Evolutionary conservation across 164 flowering plant genomes (phyloP).

Genomic region (Taxillus chinensis): DNA sequence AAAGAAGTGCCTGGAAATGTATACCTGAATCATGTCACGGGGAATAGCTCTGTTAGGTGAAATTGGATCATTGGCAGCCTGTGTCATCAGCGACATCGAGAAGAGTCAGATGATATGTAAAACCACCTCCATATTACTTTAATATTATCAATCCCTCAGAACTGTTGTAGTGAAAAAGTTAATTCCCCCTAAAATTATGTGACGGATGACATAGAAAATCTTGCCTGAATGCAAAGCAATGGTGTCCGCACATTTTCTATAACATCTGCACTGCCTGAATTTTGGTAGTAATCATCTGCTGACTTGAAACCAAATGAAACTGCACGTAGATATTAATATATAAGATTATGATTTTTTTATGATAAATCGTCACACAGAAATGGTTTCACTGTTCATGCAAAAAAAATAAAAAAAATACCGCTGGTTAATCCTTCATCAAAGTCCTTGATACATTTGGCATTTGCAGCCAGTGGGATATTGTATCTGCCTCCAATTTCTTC

Average conservation of each 20-base stretch:
- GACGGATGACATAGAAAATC: background rate
- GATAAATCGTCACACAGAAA: background rate
- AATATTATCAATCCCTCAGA: no score
- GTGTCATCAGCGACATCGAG: background rate
- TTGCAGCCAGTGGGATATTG: slow-evolving; percentile 56
- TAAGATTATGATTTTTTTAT: no score
- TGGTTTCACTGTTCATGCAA: background rate
- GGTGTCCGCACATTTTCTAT: slow-evolving; percentile 62
- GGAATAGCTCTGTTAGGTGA: background rate
- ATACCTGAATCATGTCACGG: background rate
- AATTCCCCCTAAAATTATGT: background rate
- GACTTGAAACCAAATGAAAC: slow-evolving; percentile 96
- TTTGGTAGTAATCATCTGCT: slow-evolving; percentile 77
- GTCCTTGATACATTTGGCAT: slow-evolving; percentile 69
- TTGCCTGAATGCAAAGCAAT: slow-evolving; percentile 88
- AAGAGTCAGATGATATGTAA: no score
- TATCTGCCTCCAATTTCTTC: slow-evolving; percentile 76
- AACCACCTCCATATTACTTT: no score
- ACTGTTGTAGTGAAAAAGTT: no score
- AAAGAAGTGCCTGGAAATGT: no score
- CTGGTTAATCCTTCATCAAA: slow-evolving; percentile 84
- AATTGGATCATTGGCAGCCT: background rate
- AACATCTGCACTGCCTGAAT: slow-evolving; percentile 73
- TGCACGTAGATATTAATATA: slow-evolving; percentile 17
- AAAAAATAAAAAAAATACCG: slow-evolving; percentile 22